Base-by-base conservation (phyloP, 2,329 filamentous ascomycete genomes). In the Penicillium fuscoglaucum region DNA sequence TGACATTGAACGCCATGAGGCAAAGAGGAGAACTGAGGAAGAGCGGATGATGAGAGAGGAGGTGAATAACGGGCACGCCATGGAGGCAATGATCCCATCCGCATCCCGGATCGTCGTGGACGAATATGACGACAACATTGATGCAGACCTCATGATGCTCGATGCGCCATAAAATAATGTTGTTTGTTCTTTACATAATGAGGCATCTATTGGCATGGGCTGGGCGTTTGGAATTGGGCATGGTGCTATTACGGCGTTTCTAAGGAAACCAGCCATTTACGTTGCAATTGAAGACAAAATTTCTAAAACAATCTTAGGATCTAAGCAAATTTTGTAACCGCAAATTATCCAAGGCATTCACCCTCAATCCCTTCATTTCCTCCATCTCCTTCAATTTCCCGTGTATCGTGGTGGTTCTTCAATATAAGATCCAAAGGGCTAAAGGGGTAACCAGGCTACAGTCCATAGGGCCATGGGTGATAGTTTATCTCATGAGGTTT, bases 1-100 rank as follows among this genome's bases (percentile, higher is more conserved):
- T 58, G 91, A 98, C 70, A 76, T 98, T 52, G 84, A 88, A 75
- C 82, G 79, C 50, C 89, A 96, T 76, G 71, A 74, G 24, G 71
- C 70, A 46, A 89, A 96, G 79, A 84, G 87, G 72, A 91, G 90
- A 76, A 79, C 86, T 66, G 88, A 90, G 59, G 79, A 87, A 62
- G 87, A 90, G 65, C 83, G 83, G 55, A 87, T 90, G 66, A 80
- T 80, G 58, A 85, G 88, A 79, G 62, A 90, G 64, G 71, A 65
- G 47, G 64, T 69, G 26, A 66, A 58, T 49, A 67, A 69, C 65
- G 71, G 63, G n/a, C 61, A 68, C 45, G 61, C 52, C 28, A 63
- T 65, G 46, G 68, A 66, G 28, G 70, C 67, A 47, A 45, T 59
- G 28, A 56, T 58, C 29, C 65, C 68, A 41, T 66, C 68, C 31